Base-by-base conservation (phyloP, 2,329 filamentous ascomycete species). In the Curvularia sp. region DNA sequence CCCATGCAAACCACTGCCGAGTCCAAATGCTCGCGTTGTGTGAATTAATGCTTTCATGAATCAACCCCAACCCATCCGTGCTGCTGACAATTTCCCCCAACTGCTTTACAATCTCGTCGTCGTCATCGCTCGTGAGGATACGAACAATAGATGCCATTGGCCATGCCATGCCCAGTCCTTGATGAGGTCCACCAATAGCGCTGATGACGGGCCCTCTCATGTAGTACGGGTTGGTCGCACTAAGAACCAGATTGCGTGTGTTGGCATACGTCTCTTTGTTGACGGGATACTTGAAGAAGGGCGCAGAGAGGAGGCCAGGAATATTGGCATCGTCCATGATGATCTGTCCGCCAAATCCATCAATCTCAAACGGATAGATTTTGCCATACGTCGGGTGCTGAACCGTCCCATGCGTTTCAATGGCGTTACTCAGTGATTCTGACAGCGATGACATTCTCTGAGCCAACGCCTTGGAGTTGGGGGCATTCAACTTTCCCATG, bases 291-390 rank as follows among this genome's bases (percentile, higher is more conserved):
- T 86, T 85, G 52, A 89, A 78, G 67, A 90, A 86, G 0, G 88
- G 88, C 24, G 88, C 83, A 1, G 86, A 85, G 41, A 91, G 81
- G 3, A 91, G 81, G 12, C 84, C 88, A 0, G 89, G 88, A 49
- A 91, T 86, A 62, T 91, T 91, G 31, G 88, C 88, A 58, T 91
- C 88, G 67, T 91, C 89, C 88, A 90, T 90, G 50, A 89, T 80
- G 62, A 85, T 88, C 53, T 75, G 72, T 13, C 70, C 71, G 44
- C 77, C 76, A 64, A 78, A 82, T 22, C 81, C 81, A 59, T 83
- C 81, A 26, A 83, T 74, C 63, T 83, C 81, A 59, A 77, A 83
- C 13, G 81, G 80, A 59, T 82, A 83, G 20, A 83, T 71, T 28
- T 74, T 73, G 47, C 79, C 78, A 41, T 71, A 72, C 2, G 59